Conservation (phyloP, 2,329 filamentous ascomycete species). For the Microascus cirrosus region DNA sequence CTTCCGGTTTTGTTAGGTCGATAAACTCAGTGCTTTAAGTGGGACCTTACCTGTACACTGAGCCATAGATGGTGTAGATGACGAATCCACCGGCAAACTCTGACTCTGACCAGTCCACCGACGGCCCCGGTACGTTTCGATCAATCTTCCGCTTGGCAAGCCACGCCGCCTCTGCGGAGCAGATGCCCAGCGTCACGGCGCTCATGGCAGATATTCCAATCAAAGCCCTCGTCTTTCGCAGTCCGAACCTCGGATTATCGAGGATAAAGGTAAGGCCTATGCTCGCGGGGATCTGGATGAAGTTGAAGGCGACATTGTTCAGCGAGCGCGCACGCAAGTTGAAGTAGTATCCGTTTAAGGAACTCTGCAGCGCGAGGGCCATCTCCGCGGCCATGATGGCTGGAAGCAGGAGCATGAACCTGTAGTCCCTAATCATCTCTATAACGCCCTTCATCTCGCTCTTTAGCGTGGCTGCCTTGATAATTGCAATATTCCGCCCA, state of each 20-base stretch:
- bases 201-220: background rate
- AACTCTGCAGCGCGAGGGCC: slow-evolving; percentile 6
- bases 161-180: slow-evolving; percentile 3
- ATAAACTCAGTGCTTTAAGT: background rate
- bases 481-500: slow-evolving; percentile 7
- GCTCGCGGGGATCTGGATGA: slow-evolving; percentile 8
- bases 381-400: slow-evolving; percentile 10
- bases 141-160: background rate
- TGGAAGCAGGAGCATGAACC: slow-evolving; percentile 8
- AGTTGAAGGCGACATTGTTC: slow-evolving; percentile 9
- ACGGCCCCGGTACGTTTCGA: background rate
- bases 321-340: slow-evolving; percentile 9
- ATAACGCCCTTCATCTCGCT: slow-evolving; percentile 7
- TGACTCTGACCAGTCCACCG: slow-evolving; percentile 8
- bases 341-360: slow-evolving; percentile 9
- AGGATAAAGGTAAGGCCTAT: slow-evolving; percentile 6
- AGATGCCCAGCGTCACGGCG: slow-evolving; percentile 5
- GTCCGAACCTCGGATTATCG: slow-evolving; percentile 3
- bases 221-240: slow-evolving; percentile 4
- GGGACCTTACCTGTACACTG: slow-evolving; percentile 5
- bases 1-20: background rate
- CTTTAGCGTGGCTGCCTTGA: slow-evolving; percentile 6
- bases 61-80: slow-evolving; percentile 8
- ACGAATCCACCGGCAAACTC: slow-evolving; percentile 7
- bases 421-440: slow-evolving; percentile 5